A percentile compares a stretch with the other conserved stretches of the same genome.
Evolutionary conservation across 768 basidiomycete species (phyloP).

Genomic region (Serendipita sp.): DNA sequence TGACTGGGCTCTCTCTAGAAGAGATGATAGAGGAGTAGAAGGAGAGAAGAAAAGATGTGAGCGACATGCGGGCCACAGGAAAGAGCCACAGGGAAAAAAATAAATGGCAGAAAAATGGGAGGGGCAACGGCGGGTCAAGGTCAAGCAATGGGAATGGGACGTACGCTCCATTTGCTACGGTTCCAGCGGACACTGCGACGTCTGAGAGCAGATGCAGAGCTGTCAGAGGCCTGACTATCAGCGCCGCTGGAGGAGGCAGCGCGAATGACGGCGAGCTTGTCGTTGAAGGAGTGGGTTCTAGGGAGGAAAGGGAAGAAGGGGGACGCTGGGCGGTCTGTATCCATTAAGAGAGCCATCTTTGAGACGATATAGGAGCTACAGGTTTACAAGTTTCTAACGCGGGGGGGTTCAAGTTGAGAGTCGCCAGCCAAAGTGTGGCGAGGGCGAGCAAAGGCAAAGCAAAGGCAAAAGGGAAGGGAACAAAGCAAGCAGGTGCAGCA

Average conservation of each 20-base stretch:
- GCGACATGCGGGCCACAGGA: background rate
- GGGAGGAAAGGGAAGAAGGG: conserved; percentile 4
- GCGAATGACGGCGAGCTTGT: conserved; percentile 1
- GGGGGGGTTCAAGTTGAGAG: too few relatives aligned
- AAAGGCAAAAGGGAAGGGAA: too few relatives aligned
- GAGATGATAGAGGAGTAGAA: background rate
- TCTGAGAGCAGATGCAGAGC: background rate
- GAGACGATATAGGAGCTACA: too few relatives aligned
- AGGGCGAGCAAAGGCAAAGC: too few relatives aligned
- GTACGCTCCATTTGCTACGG: conserved; percentile 1
- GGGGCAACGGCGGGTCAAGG: too few relatives aligned
- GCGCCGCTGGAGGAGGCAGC: background rate
- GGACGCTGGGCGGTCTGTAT: background rate
- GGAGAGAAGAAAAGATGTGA: background rate
- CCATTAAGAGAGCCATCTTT: background rate
- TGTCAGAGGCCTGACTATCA: background rate
- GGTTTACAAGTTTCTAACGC: too few relatives aligned
- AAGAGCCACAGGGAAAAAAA: background rate
- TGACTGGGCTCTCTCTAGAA: background rate
- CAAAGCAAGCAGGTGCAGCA: too few relatives aligned
- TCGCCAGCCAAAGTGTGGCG: too few relatives aligned
- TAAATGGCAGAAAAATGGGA: background rate
- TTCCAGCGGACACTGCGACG: conserved; percentile 1
- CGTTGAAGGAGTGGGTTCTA: conserved; percentile 3
- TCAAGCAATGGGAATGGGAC: background rate